Conservation (phyloP, 768 basidiomycete genomes). For the Kwoniella mangroviensis region DNA sequence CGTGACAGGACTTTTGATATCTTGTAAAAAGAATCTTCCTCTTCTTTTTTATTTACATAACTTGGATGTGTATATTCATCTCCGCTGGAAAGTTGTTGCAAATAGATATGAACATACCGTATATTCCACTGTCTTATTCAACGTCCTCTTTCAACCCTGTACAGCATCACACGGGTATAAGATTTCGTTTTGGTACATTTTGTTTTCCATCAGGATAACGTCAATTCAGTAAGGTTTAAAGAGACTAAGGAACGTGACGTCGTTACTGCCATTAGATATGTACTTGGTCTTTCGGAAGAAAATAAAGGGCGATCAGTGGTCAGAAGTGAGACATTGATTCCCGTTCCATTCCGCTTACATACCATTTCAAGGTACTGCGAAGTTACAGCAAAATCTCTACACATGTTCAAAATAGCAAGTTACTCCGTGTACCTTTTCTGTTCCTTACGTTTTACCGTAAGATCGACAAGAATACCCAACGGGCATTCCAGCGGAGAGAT, state of each 20-base stretch:
- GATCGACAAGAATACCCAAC: background rate
- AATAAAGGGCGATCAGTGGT: background rate
- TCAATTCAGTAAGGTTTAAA: too few species aligned
- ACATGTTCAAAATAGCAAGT: background rate
- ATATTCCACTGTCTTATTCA: too few species aligned
- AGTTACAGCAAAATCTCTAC: background rate
- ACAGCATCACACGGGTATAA: too few species aligned
- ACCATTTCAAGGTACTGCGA: background rate
- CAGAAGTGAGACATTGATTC: constrained; percentile 4
- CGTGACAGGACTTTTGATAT: background rate
- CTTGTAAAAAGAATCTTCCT: background rate
- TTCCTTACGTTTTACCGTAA: background rate
- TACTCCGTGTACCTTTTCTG: background rate
- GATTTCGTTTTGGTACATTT: too few species aligned
- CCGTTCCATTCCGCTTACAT: constrained; percentile 6
- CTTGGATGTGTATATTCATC: too few species aligned
- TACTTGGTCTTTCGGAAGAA: background rate
- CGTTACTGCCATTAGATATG: too few species aligned
- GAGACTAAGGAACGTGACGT: constrained; percentile 11
- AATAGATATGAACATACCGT: too few species aligned
- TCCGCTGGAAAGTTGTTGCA: too few species aligned
- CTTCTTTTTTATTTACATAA: too few species aligned
- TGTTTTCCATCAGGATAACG: too few species aligned
- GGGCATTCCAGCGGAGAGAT: background rate
- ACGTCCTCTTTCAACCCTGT: too few species aligned